Conservation (phyloP, 2,329 filamentous ascomycete species). For the Ophiostoma perfectum region DNA sequence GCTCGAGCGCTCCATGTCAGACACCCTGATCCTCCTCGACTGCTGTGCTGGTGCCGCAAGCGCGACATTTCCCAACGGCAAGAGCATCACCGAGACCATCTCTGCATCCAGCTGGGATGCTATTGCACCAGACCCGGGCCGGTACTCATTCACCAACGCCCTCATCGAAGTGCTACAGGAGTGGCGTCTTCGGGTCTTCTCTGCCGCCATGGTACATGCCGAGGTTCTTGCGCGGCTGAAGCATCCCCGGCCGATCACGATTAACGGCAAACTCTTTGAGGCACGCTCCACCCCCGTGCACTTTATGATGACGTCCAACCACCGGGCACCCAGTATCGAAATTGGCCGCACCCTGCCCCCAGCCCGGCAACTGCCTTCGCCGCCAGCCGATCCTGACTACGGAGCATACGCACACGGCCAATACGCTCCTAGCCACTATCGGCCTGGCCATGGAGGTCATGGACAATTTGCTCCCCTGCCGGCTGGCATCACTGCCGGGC, state of each 20-base stretch:
- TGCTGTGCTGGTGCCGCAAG: constrained; percentile 57
- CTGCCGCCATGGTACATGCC: constrained; percentile 56
- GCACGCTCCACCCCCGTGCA: constrained; percentile 55
- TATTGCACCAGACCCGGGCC: constrained; percentile 54
- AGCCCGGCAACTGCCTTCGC: constrained; percentile 36
- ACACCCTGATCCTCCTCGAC: constrained; percentile 54
- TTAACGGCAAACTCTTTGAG: constrained; percentile 54
- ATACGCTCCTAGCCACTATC: constrained; percentile 8
- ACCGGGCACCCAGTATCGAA: constrained; percentile 54
- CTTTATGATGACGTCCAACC: constrained; percentile 59
- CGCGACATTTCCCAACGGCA: constrained; percentile 53
- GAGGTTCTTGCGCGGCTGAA: constrained; percentile 56
- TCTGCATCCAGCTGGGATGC: constrained; percentile 59
- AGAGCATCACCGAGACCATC: constrained; percentile 57
- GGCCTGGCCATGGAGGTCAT: background rate
- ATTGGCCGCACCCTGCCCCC: constrained; percentile 39
- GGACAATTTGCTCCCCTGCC: background rate
- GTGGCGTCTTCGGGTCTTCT: constrained; percentile 51
- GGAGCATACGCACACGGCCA: constrained; percentile 19
- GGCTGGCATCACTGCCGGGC: constrained; percentile 4
- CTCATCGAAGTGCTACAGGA: constrained; percentile 55
- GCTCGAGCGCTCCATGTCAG: constrained; percentile 51
- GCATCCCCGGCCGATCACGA: constrained; percentile 52
- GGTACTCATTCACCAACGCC: constrained; percentile 55
- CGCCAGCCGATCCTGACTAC: constrained; percentile 31